A percentile compares a stretch with the other conserved stretches of the same genome.
Evolutionary conservation across 768 basidiomycete species (phyloP).

Genomic region (Boletus sp.): DNA sequence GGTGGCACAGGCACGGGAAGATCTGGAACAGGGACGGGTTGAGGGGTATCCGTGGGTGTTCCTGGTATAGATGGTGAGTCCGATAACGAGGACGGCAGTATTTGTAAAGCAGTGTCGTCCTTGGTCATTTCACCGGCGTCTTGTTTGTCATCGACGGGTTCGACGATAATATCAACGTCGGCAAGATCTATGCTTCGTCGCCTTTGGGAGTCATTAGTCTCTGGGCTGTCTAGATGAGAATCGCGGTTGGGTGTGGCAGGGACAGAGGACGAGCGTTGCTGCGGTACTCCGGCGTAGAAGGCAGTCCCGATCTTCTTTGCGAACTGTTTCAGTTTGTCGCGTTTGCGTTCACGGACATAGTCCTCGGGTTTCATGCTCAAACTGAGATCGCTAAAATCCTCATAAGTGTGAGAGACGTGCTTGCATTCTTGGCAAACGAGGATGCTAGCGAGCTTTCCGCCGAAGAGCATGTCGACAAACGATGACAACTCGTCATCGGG

Average conservation of each 20-base stretch:
- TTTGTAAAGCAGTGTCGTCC: constrained; percentile 1
- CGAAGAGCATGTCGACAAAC: constrained; percentile 88
- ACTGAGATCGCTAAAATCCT: constrained; percentile 93
- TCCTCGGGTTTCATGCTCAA: constrained; percentile 85
- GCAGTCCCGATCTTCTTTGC: constrained; percentile 54
- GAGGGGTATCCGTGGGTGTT: constrained; percentile 13
- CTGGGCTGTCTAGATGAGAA: constrained; percentile 31
- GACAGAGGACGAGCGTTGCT: constrained; percentile 56
- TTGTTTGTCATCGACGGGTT: constrained; percentile 5
- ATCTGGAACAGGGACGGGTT: constrained; percentile 6
- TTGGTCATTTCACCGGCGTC: neutral
- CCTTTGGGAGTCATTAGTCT: constrained; percentile 25
- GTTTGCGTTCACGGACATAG: constrained; percentile 66
- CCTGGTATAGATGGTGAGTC: constrained; percentile 15
- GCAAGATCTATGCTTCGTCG: constrained; percentile 32
- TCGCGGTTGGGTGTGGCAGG: constrained; percentile 40
- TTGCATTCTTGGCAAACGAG: constrained; percentile 95
- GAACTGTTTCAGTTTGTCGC: constrained; percentile 72
- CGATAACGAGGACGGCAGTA: neutral
- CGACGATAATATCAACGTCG: constrained; percentile 31
- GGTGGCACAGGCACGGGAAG: neutral
- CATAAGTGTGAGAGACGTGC: constrained; percentile 71
- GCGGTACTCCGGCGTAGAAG: constrained; percentile 25
- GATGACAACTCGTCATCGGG: constrained; percentile 55
- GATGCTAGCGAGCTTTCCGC: constrained; percentile 83